phyloP scores from a whole-genome alignment of 2,329 filamentous ascomycete genomes.

The Ophiostoma sp. region DNA sequence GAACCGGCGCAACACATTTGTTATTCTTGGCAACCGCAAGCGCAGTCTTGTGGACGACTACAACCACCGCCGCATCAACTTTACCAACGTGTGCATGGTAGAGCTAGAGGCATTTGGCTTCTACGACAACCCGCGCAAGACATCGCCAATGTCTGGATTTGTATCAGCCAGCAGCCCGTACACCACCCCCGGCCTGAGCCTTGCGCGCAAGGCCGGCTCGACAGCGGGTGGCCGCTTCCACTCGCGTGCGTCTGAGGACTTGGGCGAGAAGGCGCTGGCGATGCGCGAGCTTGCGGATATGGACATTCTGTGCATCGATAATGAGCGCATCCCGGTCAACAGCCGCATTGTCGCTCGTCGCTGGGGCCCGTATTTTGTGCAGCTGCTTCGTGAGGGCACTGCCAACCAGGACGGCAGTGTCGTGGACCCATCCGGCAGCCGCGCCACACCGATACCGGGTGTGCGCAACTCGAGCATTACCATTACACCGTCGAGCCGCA shows the following conservation, averaged over 20 bases:
- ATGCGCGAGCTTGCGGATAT: conserved; percentile 89
- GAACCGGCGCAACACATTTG: conserved; percentile 90
- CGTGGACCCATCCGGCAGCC: conserved; percentile 59
- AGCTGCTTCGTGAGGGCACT: conserved; percentile 77
- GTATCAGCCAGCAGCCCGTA: conserved; percentile 73
- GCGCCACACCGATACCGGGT: conserved; percentile 51
- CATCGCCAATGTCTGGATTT: conserved; percentile 73
- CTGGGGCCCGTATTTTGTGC: conserved; percentile 96
- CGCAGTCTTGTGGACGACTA: conserved; percentile 94
- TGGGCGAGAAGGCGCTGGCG: conserved; percentile 73
- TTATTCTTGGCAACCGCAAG: conserved; percentile 90
- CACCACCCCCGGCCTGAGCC: conserved; percentile 51
- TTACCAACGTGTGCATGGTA: conserved; percentile 92
- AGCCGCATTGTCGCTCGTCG: conserved; percentile 79
- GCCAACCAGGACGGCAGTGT: conserved; percentile 68
- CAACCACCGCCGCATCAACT: conserved; percentile 96
- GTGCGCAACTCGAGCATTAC: conserved; percentile 77
- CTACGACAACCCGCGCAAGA: conserved; percentile 87
- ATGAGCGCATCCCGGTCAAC: conserved; percentile 88
- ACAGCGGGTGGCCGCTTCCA: conserved; percentile 72
- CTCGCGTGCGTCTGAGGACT: conserved; percentile 71
- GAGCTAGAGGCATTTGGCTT: conserved; percentile 95
- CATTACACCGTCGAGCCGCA: conserved; percentile 65
- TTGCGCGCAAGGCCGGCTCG: conserved; percentile 55
- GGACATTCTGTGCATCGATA: conserved; percentile 89